A percentile compares a stretch with the other conserved stretches of the same genome.
phyloP scores from a whole-genome alignment of 2,329 filamentous ascomycete genomes.

The Chrysoporthe cubensis region DNA sequence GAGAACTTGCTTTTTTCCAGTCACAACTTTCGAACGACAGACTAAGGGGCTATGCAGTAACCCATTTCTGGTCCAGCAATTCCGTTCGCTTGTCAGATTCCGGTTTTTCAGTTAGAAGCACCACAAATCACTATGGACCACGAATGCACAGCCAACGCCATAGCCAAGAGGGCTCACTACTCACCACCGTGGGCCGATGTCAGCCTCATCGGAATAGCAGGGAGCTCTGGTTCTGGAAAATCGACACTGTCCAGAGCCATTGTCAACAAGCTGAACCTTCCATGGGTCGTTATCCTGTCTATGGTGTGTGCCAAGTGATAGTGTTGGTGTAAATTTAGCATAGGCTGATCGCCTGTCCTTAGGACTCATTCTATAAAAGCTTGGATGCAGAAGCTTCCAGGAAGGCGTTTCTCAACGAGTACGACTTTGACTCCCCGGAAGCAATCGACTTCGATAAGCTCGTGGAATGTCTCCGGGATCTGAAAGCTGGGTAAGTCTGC shows the following conservation, averaged over 20 bases:
- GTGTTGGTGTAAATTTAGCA: slow-evolving; percentile 1
- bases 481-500: slow-evolving; percentile 83
- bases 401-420: slow-evolving; percentile 86
- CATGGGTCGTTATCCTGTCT: slow-evolving; percentile 96
- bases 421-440: slow-evolving; percentile 92
- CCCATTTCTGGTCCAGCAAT: background rate
- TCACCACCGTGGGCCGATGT: slow-evolving; percentile 95
- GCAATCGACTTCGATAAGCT: slow-evolving; percentile 94
- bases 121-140: slow-evolving; percentile 23
- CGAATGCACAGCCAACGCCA: slow-evolving; percentile 42
- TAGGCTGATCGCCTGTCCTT: slow-evolving; percentile 10
- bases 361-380: slow-evolving; percentile 98
- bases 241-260: slow-evolving; percentile 93
- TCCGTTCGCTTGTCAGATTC: background rate
- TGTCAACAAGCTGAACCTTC: slow-evolving; percentile 84
- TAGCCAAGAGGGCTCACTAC: slow-evolving; percentile 72
- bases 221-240: slow-evolving; percentile 92
- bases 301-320: slow-evolving; percentile 69
- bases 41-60: background rate
- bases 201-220: slow-evolving; percentile 94
- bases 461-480: slow-evolving; percentile 75
- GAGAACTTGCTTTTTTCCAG: background rate
- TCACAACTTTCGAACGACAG: background rate
- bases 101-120: background rate
- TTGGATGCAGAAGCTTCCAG: slow-evolving; percentile 77